Evolutionary conservation across 495 filamentous ascomycete genomes (phyloP), one percentile per base, ranked within the genome.

Genomic region (Ramalina intermedia): DNA sequence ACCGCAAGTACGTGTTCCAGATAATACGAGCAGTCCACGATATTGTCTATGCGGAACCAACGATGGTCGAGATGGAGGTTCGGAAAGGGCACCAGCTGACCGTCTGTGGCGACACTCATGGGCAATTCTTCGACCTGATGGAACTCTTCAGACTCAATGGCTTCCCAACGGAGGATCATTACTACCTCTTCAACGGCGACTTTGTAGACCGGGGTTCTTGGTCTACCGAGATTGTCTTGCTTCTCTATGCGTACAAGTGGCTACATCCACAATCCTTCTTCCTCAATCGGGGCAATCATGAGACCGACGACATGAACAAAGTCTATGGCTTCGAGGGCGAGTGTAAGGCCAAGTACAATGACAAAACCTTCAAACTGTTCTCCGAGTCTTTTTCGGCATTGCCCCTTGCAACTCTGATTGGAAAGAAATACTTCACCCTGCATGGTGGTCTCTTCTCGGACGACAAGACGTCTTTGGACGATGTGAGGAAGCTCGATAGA

Each of bases 291-390:
- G 91, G 91, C 53, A 99, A 99, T 66, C 91, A 99, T 69, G 91
- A 99, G 68, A 96, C 91, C 50, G 91, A 99, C 63, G 91, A 96
- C 64, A 99, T 99, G 91, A 99, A 99, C 71, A 80, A 85, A 61
- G 89, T 91, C 23, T 96, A 99, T 60, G 91, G 91, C 43, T 99
- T 99, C 59, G 91, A 96, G 62, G 91, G 93, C 59, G 91, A 99
- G 61, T 96, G 93, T 68, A 87, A 86, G 62, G 86, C 86, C 50
- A 99, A 99, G 67, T 99, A 99, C 66, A 94, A 81, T 65, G 91
- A 99, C 64, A 78, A 83, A 45, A 78, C 84, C 21, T 99, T 95
- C 77, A 96, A 94, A 69, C 74, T 96, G 40, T 99, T 99, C 71
- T 96, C 91, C 2, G 91, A 99, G 63, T 90, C 87, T 40, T 99